Evolutionary conservation across 2,329 filamentous ascomycete genomes (phyloP).

Genomic region (Pseudodiploospora longispora): DNA sequence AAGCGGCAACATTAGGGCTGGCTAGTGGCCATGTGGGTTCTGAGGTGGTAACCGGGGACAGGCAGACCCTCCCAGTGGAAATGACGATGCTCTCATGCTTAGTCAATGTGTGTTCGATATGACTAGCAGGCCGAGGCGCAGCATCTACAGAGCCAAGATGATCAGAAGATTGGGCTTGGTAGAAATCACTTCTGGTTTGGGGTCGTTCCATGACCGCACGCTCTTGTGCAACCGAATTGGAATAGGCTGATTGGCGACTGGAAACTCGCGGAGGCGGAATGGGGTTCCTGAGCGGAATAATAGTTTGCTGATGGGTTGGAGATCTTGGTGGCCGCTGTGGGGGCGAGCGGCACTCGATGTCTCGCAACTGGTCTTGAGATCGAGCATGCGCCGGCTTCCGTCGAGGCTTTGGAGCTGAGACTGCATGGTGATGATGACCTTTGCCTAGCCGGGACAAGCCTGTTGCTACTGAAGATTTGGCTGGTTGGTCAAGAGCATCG

Average conservation of each 20-base stretch:
- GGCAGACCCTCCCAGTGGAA: background rate
- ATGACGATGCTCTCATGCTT: conserved; percentile 4
- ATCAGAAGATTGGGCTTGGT: conserved; percentile 35
- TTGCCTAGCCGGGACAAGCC: no score
- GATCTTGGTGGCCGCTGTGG: conserved; percentile 31
- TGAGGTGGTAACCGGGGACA: conserved; percentile 17
- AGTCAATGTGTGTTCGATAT: background rate
- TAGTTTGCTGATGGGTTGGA: conserved; percentile 24
- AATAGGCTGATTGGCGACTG: conserved; percentile 43
- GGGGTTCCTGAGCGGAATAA: conserved; percentile 27
- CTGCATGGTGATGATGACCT: no score
- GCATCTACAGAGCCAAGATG: conserved; percentile 12
- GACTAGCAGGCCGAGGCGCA: no score
- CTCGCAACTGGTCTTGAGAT: conserved; percentile 43
- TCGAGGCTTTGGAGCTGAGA: conserved; percentile 28
- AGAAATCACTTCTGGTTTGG: conserved; percentile 36
- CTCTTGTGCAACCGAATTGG: conserved; percentile 30
- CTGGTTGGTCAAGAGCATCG: no score
- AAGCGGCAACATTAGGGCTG: conserved; percentile 18
- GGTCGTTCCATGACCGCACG: conserved; percentile 33
- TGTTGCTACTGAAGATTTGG: conserved; percentile 16
- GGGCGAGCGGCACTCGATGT: conserved; percentile 41
- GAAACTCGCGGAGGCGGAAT: conserved; percentile 46
- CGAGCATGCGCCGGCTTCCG: conserved; percentile 15
- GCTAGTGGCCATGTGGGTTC: conserved; percentile 34